Conservation (phyloP, 495 filamentous ascomycete genomes). For the Pyrenula aspistea region DNA sequence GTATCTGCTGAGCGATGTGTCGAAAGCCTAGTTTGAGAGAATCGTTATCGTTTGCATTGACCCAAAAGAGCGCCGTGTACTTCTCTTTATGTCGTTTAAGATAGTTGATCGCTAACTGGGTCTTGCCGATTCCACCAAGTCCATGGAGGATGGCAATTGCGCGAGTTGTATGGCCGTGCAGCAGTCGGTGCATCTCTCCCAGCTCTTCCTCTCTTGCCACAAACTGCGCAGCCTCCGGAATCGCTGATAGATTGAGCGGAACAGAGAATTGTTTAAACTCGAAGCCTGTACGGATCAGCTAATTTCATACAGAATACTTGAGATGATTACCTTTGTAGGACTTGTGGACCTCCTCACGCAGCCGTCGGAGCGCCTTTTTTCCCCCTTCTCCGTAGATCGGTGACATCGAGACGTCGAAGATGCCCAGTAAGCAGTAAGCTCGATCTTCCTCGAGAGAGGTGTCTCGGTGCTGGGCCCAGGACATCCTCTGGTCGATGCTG, state of each 20-base stretch:
- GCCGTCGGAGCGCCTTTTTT: constrained; percentile 12
- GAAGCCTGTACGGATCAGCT: too few species aligned
- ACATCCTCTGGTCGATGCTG: constrained; percentile 7
- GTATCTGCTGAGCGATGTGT: neutral
- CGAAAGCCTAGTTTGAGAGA: constrained; percentile 4
- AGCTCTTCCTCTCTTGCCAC: too few species aligned
- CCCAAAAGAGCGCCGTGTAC: constrained; percentile 20
- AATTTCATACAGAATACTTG: too few species aligned
- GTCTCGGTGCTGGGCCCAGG: constrained; percentile 11
- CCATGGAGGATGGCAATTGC: constrained; percentile 22
- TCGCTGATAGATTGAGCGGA: too few species aligned
- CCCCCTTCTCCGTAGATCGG: constrained; percentile 23
- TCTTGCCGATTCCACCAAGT: constrained; percentile 31
- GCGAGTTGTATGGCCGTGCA: too few species aligned
- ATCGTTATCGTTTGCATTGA: constrained; percentile 15
- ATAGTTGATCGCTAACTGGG: constrained; percentile 28
- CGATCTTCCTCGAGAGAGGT: constrained; percentile 16
- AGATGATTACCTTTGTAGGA: too few species aligned
- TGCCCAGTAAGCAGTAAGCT: constrained; percentile 18
- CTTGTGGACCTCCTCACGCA: constrained; percentile 19
- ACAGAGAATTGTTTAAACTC: too few species aligned
- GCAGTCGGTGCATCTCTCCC: too few species aligned
- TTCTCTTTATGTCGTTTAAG: constrained; percentile 15
- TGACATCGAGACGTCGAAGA: constrained; percentile 21
- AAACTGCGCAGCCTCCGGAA: too few species aligned